Conservation (phyloP, 2,329 filamentous ascomycete species). For the Dactylella cylindrospora region DNA sequence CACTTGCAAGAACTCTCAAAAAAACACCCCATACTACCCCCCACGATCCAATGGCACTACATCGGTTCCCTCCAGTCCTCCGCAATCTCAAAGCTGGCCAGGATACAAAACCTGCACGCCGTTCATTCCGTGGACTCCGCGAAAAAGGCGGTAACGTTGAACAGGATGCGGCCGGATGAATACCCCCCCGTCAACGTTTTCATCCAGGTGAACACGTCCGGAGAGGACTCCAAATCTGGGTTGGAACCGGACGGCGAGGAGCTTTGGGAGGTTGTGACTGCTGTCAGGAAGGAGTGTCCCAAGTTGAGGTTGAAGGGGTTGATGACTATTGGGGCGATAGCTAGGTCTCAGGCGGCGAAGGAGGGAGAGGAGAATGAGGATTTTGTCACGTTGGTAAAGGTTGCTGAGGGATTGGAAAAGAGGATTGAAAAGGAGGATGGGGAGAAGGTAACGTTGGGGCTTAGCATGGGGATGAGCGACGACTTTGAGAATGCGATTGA, state of each 20-base stretch:
- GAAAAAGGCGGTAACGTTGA: conserved; percentile 83
- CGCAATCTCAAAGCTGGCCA: conserved; percentile 84
- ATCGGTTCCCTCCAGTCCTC: conserved; percentile 92
- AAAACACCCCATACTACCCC: conserved; percentile 78
- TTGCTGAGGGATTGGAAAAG: conserved; percentile 24
- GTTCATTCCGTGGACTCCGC: conserved; percentile 84
- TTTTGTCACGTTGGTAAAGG: conserved; percentile 33
- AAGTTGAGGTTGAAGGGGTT: conserved; percentile 65
- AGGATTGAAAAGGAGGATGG: conserved; percentile 41
- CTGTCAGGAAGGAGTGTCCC: conserved; percentile 69
- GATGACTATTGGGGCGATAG: conserved; percentile 43
- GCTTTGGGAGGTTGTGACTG: conserved; percentile 13
- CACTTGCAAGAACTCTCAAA: conserved; percentile 79
- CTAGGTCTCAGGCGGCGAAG: conserved; percentile 39
- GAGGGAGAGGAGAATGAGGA: conserved; percentile 42
- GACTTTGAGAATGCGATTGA: conserved; percentile 88
- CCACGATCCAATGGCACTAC: conserved; percentile 86
- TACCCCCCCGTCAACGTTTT: conserved; percentile 66
- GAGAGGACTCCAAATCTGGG: conserved; percentile 27
- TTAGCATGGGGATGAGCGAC: conserved; percentile 66
- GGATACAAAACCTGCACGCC: conserved; percentile 84
- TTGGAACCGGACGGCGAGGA: conserved; percentile 25
- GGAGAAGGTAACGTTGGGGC: conserved; percentile 18
- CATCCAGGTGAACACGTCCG: conserved; percentile 94
- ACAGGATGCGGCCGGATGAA: conserved; percentile 66